Evolutionary conservation across 257 asterid genomes (phyloP), one percentile per base, ranked within the genome.

Genomic region (Solanum ossicruentum): DNA sequence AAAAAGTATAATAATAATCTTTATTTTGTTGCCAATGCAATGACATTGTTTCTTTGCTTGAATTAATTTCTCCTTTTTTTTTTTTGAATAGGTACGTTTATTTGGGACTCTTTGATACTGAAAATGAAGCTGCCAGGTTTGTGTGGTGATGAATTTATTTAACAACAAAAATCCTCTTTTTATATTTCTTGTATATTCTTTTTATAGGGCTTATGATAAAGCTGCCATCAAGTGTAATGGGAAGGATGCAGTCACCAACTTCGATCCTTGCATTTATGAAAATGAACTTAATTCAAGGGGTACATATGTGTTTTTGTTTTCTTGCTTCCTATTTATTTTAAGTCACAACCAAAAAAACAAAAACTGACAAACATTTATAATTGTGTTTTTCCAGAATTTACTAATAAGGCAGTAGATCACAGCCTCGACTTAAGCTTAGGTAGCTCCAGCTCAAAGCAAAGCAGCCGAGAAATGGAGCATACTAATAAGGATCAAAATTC

Each of bases 31-130:
- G 47, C 12, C 57, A 47, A 13, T 67, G 7, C 47, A 73, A 13
- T 67, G 7, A 32, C 66, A 16, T 15, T 63, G 57, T 11, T 18
- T 70, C 26, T 26, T 80, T 28, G 13, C 43, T 82, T 6, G 10
- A 15, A 21, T 55, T 72, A 16, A 51, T 26, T 43, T 55, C 4
- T n/a, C 16, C 13, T 49, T 13, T 18, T 18, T 71, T 18, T 71
- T 6, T 72, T 15, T 26, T 36, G 1, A 83, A 83, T 91, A 95
- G 98, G 92, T 93, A 95, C 61, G 98, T 94, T 60, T 95, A 95
- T 89, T 86, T 95, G 93, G 98, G 98, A 54, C 93, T 95, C 12
- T 95, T 96, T 55, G 98, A 96, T 88, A 96, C 97, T 10, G 99
- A 96, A 88, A 84, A 91, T 85, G 98, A 95, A 88, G 98, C 98